Evolutionary conservation across 2,329 filamentous ascomycete genomes (phyloP), one percentile per base, ranked within the genome.

Genomic region (Trichoderma arundinaceum): DNA sequence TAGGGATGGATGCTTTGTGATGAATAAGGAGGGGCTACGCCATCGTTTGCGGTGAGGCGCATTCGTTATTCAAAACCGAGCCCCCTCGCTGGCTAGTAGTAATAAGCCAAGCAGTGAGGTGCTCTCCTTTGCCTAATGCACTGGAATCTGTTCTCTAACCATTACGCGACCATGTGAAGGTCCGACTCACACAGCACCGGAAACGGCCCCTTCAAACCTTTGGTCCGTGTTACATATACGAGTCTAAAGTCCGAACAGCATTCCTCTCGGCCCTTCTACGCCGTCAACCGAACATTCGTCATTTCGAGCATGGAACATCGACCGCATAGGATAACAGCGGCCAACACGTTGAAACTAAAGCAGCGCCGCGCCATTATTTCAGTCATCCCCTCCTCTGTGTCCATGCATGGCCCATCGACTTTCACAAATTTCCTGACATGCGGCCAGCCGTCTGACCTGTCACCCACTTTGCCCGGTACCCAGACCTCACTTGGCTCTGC

Each of bases 391-490:
- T 28, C 19, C 44, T 41, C 9, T 38, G 52, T 19, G 13, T 57
- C 35, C 51, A 57, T 41, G 3, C 22, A 56, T 49, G 41, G 39
- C n/a, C 33, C 51, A 57, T 57, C 51, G 38, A 53, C n/a, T 38
- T 46, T 48, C 39, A 54, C 13, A 46, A 58, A 33, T 53, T 12
- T 43, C 8, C n/a, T 51, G 58, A n/a, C 28, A 66, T 66, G 65
- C 49, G 38, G 59, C 59, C 53, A 59, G 59, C 65, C 65, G 65
- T 53, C 65, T 63, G 65, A 66, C 59, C 48, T 66, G 65, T 64
- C 65, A 58, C 65, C 59, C 46, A 17, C 44, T 48, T 39, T 51
- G 46, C 17, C 53, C 32, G 65, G 41, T 41, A 51, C 52, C 41
- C 59, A 38, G 46, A 32, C 48, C 39, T 51, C 52, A 39, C 52